These are phyloP conservation scores for Pestalotiopsis sp. DNA, from an alignment of 2,329 filamentous ascomycete species.

Conservation along the genomic window DNA sequence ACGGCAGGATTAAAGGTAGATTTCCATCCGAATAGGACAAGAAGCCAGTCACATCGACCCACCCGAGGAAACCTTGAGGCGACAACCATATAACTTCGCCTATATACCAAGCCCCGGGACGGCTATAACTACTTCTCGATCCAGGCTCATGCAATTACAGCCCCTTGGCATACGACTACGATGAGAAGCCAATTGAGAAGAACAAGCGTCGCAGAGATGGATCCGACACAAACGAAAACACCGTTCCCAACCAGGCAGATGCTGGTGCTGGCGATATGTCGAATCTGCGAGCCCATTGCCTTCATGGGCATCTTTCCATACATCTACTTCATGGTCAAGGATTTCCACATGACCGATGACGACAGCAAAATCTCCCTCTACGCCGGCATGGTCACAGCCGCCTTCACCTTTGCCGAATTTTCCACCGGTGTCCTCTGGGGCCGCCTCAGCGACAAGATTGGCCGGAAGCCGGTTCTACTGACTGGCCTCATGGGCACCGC, in stretches of 20 bases:
- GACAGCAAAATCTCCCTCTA: constrained; percentile 85
- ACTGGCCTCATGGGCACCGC: constrained; percentile 82
- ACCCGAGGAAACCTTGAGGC: not conserved
- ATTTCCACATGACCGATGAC: constrained; percentile 82
- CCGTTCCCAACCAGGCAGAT: constrained; percentile 40
- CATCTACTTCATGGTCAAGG: constrained; percentile 95
- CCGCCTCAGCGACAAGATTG: constrained; percentile 85
- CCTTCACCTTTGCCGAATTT: constrained; percentile 96
- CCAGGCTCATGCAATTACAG: not conserved
- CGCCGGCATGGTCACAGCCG: constrained; percentile 92
- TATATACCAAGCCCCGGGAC: not conserved
- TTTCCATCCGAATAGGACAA: not conserved
- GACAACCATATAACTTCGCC: not conserved
- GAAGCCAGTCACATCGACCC: not conserved
- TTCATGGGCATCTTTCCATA: constrained; percentile 99
- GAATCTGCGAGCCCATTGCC: constrained; percentile 97
- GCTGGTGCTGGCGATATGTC: constrained; percentile 69
- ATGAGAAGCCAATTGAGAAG: constrained; percentile 25
- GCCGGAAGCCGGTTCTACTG: constrained; percentile 84
- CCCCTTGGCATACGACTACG: constrained; percentile 18
- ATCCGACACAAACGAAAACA: constrained; percentile 15
- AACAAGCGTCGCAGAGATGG: constrained; percentile 21
- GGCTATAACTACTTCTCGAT: not conserved
- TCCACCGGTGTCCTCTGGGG: constrained; percentile 93
- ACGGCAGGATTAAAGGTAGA: not conserved